These are phyloP conservation scores for Sporothrix humicola DNA, from an alignment of 2,329 filamentous ascomycete species.

Conservation along the genomic window DNA sequence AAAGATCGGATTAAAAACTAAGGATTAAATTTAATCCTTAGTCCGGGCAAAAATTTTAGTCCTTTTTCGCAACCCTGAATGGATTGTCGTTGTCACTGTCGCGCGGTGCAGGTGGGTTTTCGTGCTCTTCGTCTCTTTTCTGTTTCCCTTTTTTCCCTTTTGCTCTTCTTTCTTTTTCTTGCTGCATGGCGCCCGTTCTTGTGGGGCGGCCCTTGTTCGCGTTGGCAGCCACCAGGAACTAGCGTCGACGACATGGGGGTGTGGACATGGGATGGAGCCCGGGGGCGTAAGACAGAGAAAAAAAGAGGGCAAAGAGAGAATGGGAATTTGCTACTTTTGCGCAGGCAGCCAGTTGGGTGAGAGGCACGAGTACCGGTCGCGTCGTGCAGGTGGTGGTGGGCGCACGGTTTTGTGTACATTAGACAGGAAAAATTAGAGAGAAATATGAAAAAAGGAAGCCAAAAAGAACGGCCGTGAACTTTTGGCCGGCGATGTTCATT, in stretches of 20 bases:
- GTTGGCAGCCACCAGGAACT: slow-evolving; percentile 26
- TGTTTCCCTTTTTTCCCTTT: background rate
- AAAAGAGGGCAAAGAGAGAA: background rate
- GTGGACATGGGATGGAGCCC: slow-evolving; percentile 17
- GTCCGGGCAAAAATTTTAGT: too few relatives aligned
- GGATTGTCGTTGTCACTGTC: slow-evolving; percentile 7
- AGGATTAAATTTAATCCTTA: too few relatives aligned
- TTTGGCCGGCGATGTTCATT: slow-evolving; percentile 23
- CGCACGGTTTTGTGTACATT: background rate
- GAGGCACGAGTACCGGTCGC: background rate
- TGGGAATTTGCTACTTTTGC: slow-evolving; percentile 11
- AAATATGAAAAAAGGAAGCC: background rate
- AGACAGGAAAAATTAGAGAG: background rate
- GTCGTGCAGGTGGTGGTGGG: slow-evolving; percentile 11
- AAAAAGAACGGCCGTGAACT: slow-evolving; percentile 12
- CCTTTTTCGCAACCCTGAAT: too few relatives aligned
- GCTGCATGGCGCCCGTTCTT: slow-evolving; percentile 25
- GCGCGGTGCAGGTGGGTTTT: slow-evolving; percentile 6
- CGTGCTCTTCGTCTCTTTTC: background rate
- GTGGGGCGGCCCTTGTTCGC: slow-evolving; percentile 29
- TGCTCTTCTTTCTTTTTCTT: background rate
- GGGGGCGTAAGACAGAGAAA: slow-evolving; percentile 6
- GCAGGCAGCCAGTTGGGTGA: slow-evolving; percentile 1
- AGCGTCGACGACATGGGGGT: slow-evolving; percentile 17
- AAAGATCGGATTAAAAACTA: too few relatives aligned